These are phyloP conservation scores for Ophiostoma triangulosporum DNA, from an alignment of 2,329 filamentous ascomycete species.

Conservation along the genomic window DNA sequence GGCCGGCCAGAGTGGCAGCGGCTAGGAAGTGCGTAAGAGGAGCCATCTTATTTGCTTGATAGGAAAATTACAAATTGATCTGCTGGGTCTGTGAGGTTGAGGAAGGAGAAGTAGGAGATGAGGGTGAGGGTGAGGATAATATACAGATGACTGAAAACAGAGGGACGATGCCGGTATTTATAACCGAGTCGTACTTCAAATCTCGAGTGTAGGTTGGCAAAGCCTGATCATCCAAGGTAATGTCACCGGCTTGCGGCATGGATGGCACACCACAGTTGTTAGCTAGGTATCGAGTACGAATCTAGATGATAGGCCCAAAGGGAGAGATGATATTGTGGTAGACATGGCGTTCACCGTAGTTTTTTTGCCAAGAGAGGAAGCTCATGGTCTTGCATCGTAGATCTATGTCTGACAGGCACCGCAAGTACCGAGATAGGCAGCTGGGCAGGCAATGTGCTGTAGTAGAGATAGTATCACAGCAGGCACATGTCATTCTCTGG, in stretches of 20 bases:
- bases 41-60: slow-evolving; percentile 1
- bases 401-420: not conserved
- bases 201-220: too few species aligned
- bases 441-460: not conserved
- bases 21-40: slow-evolving; percentile 14
- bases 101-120: not conserved
- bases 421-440: not conserved
- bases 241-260: too few species aligned
- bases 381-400: not conserved
- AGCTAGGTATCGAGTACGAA: not conserved
- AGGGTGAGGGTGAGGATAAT: not conserved
- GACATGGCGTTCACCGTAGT: not conserved
- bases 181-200: not conserved
- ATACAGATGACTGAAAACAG: not conserved
- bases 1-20: slow-evolving; percentile 17
- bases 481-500: not conserved
- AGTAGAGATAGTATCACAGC: not conserved
- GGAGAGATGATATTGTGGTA: not conserved
- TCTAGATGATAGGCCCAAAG: not conserved
- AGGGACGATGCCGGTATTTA: not conserved
- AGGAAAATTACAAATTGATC: not conserved
- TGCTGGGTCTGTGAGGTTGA: not conserved
- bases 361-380: slow-evolving; percentile 1
- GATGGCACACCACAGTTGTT: too few species aligned
- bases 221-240: too few species aligned